Base-by-base conservation (phyloP, 2,329 filamentous ascomycete genomes). In the Pseudocercospora fuligena region DNA sequence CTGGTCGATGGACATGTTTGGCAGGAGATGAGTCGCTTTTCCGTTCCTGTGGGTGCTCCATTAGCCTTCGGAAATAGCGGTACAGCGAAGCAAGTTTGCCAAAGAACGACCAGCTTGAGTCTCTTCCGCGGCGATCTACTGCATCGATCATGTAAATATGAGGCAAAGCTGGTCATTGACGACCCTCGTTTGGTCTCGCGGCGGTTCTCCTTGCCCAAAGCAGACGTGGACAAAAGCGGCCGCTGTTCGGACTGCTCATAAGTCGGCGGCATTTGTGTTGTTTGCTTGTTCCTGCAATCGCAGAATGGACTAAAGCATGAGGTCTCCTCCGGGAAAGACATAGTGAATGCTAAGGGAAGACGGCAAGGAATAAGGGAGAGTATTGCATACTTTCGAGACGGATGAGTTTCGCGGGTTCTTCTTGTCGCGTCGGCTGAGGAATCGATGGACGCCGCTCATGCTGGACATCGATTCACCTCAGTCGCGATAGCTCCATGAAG, bases 341-440 rank as follows among this genome's bases (percentile, higher is more conserved):
- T 66, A 46, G 64, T 62, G 59, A 59, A 66, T 57, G 59, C 33
- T 40, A 51, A 31, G 23, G 33, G 49, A 36, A 58, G 23, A 59
- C 51, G 40, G 61, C 46, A 47, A 21, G 19, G 43, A 54, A 47
- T 43, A 47, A 63, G 60, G 60, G 43, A 65, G 53, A 53, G 36
- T 53, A 61, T 46, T 21, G 43, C 70, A 63, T 72, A 72, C 70
- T 69, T 64, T 70, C 36, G 67, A 60, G 21, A 69, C 65, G 61
- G 71, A 70, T 49, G 66, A 68, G 64, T 66, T 65, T 36, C 67
- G 65, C 12, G 68, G 66, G 63, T 68, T 69, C 71, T 76, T 76
- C 78, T 82, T 92, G 74, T 92, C 90, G 71, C 90, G 87, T 72
- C 90, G 84, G 78, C 87, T 91, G 67, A 92, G 87, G 77, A 93